Conservation (phyloP, 2,329 filamentous ascomycete genomes). For the Claviceps sp. region DNA sequence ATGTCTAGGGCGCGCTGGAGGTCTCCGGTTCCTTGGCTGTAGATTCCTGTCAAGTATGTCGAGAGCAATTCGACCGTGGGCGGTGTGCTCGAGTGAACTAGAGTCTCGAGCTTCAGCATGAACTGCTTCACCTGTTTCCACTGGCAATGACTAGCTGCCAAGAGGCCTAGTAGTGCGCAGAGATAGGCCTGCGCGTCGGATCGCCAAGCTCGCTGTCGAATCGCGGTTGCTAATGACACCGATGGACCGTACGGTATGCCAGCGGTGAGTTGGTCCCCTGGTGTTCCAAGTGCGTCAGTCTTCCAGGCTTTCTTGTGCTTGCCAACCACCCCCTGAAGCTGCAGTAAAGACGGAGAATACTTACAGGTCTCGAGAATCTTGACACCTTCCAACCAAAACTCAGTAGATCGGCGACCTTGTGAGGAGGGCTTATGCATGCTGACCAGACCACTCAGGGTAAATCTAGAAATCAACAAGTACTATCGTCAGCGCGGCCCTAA, state of each 20-base stretch:
- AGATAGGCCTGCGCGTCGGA: conserved; percentile 53
- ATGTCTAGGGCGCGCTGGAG: conserved; percentile 52
- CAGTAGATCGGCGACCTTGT: conserved; percentile 20
- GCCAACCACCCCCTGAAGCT: no score
- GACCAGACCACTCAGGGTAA: conserved; percentile 41
- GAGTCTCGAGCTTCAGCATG: conserved; percentile 37
- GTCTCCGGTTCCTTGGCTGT: conserved; percentile 64
- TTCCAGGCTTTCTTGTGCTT: background rate
- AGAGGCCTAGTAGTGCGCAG: conserved; percentile 56
- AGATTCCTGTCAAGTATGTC: conserved; percentile 61
- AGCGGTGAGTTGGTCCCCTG: conserved; percentile 22
- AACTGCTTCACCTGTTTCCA: conserved; percentile 51
- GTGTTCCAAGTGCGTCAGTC: background rate
- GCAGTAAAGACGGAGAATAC: conserved; percentile 4
- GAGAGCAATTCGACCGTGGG: conserved; percentile 35
- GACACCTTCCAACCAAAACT: conserved; percentile 29
- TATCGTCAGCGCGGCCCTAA: conserved; percentile 7
- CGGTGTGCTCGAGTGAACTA: conserved; percentile 26
- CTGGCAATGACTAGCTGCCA: conserved; percentile 56
- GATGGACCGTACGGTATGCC: conserved; percentile 25
- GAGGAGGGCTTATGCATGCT: conserved; percentile 24
- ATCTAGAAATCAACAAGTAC: conserved; percentile 21
- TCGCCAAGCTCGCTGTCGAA: conserved; percentile 49
- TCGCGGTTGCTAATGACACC: conserved; percentile 43
- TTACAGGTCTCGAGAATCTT: conserved; percentile 35